These are phyloP conservation scores for Termitomyces sp. DNA, from an alignment of 768 basidiomycete genomes.

Conservation along the genomic window DNA sequence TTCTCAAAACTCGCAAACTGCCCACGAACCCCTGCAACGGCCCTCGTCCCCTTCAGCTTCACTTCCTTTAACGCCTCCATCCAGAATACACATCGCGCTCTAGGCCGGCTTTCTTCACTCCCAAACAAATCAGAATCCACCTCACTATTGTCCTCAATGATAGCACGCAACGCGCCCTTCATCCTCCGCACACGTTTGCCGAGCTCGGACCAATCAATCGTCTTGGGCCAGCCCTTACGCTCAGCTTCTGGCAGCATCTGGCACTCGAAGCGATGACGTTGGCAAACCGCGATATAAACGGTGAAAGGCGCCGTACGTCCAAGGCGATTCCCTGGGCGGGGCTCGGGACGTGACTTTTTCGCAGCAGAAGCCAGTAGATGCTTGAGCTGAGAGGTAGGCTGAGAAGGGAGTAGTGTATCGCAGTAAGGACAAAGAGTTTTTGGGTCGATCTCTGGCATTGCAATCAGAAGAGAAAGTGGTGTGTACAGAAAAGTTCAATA, in stretches of 20 bases:
- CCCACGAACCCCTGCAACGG: constrained; percentile 63
- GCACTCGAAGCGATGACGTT: constrained; percentile 77
- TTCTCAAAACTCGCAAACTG: constrained; percentile 81
- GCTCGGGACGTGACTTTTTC: constrained; percentile 55
- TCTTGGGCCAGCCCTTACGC: constrained; percentile 72
- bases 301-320: constrained; percentile 58
- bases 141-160: constrained; percentile 47
- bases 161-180: constrained; percentile 40
- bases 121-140: constrained; percentile 8
- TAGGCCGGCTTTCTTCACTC: constrained; percentile 32
- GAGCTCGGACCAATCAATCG: constrained; percentile 62
- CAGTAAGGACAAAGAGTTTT: constrained; percentile 78
- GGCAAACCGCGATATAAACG: constrained; percentile 67
- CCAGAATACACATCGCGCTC: constrained; percentile 61
- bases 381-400: constrained; percentile 59
- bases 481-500: constrained; percentile 26
- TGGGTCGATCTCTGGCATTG: constrained; percentile 54
- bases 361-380: constrained; percentile 51
- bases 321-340: constrained; percentile 66
- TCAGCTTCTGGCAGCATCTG: constrained; percentile 71
- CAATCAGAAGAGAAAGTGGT: not conserved
- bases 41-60: constrained; percentile 61
- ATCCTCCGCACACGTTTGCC: constrained; percentile 53
- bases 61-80: constrained; percentile 61
- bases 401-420: constrained; percentile 62